Evolutionary conservation across 2,329 filamentous ascomycete genomes (phyloP), one percentile per base, ranked within the genome.

Genomic region (Neospermospora avenae): DNA sequence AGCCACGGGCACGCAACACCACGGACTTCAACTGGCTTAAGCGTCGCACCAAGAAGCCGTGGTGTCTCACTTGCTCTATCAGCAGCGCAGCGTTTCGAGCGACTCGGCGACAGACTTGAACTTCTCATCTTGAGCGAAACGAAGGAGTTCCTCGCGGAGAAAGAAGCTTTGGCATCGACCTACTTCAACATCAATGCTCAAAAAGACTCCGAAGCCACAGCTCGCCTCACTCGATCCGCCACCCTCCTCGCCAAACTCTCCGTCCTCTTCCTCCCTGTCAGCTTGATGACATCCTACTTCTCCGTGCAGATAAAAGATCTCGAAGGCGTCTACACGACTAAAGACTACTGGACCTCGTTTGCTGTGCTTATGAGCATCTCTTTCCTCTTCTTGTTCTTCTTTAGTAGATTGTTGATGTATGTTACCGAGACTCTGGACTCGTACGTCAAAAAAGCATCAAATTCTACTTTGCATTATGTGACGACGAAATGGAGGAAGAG

Each of bases 131-230:
- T 88, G 42, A 83, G 80, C 66, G 83, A 85, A 59, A 84, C 86
- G 25, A 77, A 82, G 54, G 84, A 86, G 67, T 84, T 84, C 60
- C 73, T 91, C 22, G 83, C 83, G 28, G 88, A 91, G 72, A 91
- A 90, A 70, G 85, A 87, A 25, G 84, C 84, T 0, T 76, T 92
- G 25, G 86, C 88, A 3, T 82, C 83, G 63, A 84, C 90, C 70
- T 91, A 91, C 72, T 91, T 91, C 78, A 90, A 89, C 72, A 80
- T 92, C 64, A 90, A 88, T 60, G 84, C 88, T 18, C 84, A 91
- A 69, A 90, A 89, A 70, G 87, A 91, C 72, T 89, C 87, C 0
- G 82, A 85, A 64, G 84, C 85, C 3, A 88, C 90, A 11, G 88
- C 90, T 61, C 81, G 86, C 20, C 79, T 92, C 20, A 91, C 88